Percentiles rank a stretch among this genome's conserved stretches.
phyloP scores from a whole-genome alignment of 306 rosid species.

The Psophocarpus tetragonolobus region DNA sequence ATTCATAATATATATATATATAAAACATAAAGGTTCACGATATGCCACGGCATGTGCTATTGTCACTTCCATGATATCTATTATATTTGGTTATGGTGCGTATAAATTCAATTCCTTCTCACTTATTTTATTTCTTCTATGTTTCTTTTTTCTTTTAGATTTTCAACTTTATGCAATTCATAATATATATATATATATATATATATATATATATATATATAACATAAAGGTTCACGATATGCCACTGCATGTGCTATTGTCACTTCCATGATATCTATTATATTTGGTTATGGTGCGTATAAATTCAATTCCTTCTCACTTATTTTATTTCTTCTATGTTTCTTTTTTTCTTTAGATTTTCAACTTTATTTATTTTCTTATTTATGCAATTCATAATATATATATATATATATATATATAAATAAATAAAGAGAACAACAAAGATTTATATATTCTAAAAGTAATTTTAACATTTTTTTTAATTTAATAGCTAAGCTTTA shows the following conservation, averaged over 20 bases:
- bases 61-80: constrained; percentile 66
- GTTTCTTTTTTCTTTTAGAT: not conserved
- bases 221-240: constrained; percentile 49
- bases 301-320: not conserved
- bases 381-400: too few species aligned
- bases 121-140: not conserved
- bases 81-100: constrained; percentile 63
- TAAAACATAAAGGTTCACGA: constrained; percentile 46
- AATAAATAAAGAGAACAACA: too few species aligned
- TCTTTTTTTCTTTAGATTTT: not conserved
- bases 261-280: constrained; percentile 68
- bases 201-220: too few species aligned
- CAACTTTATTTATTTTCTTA: not conserved
- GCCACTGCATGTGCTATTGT: constrained; percentile 61
- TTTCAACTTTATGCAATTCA: not conserved
- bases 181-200: too few species aligned
- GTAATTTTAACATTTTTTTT: too few species aligned
- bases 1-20: too few species aligned
- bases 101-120: not conserved
- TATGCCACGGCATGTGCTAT: constrained; percentile 61
- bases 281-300: constrained; percentile 61
- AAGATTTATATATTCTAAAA: too few species aligned
- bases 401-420: too few species aligned
- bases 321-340: not conserved
- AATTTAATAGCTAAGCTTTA: too few species aligned